Base-by-base conservation (phyloP, 1,284 basidiomycete genomes). In the Sporisorium graminicola region DNA sequence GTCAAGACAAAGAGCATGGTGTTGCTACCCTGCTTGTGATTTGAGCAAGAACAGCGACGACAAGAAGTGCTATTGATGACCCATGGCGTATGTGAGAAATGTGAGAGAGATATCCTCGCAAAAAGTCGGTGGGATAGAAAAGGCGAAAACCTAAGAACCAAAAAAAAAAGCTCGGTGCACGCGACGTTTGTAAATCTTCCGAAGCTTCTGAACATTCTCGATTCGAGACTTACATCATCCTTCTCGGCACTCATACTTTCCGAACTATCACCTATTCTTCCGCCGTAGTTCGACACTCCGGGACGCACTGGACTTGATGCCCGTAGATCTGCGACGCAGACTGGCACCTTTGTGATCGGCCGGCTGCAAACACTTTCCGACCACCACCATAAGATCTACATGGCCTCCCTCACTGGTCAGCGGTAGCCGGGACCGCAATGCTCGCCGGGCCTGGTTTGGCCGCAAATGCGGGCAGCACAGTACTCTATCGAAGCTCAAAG, bases 341-440 rank as follows among this genome's bases (percentile, higher is more conserved):
- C 22, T 24, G 37, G 35, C 37, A 18, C 35, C 5, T 10, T 12
- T 42, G 10, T 54, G 9, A 54, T 54, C 37, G 22, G 42, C 22
- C 54, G 44, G 27, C 40, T 56, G n/a, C 54, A 29, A 29, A n/a
- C 27, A 14, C 7, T 22, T 27, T 20, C 22, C 37, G 14, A 10
- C 43, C 44, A 43, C 12, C 37, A 43, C 18, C 31, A 0, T 20
- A 6, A 7, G 10, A 44, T 27, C 59, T 63, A 64, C 69, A 72
- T 72, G 69, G n/a, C 33, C 47, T 58, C 43, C 47, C 46, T 49
- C 46, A 24, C 54, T 4, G 42, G 12, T 22, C 18, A 49, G 63
- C 59, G 60, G 69, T 65, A 63, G 64, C 56, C 52, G 59, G 29
- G 52, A 60, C 59, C 57, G 59, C 49, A 55, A 72, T 72, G 69